Evolutionary conservation across 306 rosid species (phyloP).

Genomic region (Dalbergia oliveri): DNA sequence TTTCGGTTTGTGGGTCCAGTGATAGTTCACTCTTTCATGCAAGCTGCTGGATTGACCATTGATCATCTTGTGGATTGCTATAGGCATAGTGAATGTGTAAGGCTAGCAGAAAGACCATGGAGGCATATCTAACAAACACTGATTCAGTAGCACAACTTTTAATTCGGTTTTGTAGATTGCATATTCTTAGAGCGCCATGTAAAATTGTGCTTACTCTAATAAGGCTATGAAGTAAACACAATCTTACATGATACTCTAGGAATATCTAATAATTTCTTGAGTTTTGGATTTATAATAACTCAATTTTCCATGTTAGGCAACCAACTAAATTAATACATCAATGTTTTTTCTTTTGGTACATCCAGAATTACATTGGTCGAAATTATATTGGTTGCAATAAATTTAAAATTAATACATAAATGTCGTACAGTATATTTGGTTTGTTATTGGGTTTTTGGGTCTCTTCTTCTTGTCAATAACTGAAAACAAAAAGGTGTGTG

Average conservation of each 20-base stretch:
- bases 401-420: too few species aligned
- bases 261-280: too few species aligned
- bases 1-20: conserved; percentile 92
- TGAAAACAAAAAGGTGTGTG: background rate
- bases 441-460: background rate
- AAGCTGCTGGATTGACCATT: conserved; percentile 92
- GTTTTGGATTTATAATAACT: too few species aligned
- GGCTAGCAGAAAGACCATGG: conserved; percentile 99
- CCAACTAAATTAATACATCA: too few species aligned
- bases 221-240: too few species aligned
- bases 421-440: background rate
- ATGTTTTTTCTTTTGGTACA: too few species aligned
- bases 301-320: too few species aligned
- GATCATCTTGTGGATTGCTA: conserved; percentile 95
- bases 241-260: too few species aligned
- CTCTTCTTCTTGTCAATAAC: background rate
- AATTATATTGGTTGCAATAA: too few species aligned
- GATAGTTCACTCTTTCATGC: conserved; percentile 94
- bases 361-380: too few species aligned
- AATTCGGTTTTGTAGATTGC: background rate
- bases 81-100: conserved; percentile 78
- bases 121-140: conserved; percentile 73
- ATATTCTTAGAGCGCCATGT: too few species aligned
- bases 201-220: too few species aligned
- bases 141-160: background rate